These are phyloP conservation scores for Hypoxylon sp. DNA, from an alignment of 2,329 filamentous ascomycete genomes.

Conservation along the genomic window DNA sequence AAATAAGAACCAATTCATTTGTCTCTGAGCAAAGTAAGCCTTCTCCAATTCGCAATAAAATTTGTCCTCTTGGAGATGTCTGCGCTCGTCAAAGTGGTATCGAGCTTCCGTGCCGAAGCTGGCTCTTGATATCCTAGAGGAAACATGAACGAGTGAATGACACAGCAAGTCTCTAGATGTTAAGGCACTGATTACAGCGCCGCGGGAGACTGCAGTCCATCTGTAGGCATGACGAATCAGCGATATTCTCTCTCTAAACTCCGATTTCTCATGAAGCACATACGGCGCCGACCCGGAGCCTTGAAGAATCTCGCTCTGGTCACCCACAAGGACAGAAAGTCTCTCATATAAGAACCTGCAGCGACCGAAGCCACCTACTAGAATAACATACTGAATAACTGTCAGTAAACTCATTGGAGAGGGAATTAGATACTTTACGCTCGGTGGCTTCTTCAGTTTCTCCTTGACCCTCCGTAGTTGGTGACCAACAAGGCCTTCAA, in stretches of 20 bases:
- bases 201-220: constrained; percentile 4
- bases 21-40: not conserved
- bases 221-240: not conserved
- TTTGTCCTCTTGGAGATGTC: not conserved
- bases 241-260: not conserved
- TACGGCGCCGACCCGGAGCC: constrained; percentile 6
- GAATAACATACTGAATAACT: not conserved
- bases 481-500: constrained; percentile 10
- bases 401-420: not conserved
- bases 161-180: not conserved
- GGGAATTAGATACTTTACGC: not conserved
- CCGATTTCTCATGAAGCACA: not conserved
- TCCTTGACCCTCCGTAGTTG: not conserved
- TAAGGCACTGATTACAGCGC: not conserved
- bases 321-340: not conserved
- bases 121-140: constrained; percentile 7
- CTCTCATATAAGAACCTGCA: constrained; percentile 8
- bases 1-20: constrained; percentile 8
- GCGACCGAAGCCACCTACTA: constrained; percentile 7
- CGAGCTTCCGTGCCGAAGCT: not conserved
- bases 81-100: not conserved
- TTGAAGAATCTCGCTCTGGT: not conserved
- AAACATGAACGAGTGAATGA: not conserved
- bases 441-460: constrained; percentile 6
- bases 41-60: not conserved